phyloP scores from a whole-genome alignment of 2,329 filamentous ascomycete genomes.

The Cytospora piceae region DNA sequence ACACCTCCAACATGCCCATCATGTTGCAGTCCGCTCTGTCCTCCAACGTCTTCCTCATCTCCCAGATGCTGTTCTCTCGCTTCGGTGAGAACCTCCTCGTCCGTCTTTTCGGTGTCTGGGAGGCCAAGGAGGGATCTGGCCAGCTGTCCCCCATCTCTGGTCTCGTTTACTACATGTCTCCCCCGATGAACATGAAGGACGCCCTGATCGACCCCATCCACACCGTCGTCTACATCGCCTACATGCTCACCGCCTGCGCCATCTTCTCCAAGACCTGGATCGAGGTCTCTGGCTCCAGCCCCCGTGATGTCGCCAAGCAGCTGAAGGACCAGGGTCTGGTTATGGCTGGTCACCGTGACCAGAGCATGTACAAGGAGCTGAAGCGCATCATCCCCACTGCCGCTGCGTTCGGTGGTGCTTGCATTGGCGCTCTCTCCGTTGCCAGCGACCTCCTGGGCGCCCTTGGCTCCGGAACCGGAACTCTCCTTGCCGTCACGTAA shows the following conservation, averaged over 20 bases:
- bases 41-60: constrained; percentile 98
- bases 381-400: constrained; percentile 99
- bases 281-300: constrained; percentile 96
- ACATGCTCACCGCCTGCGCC: constrained; percentile 93
- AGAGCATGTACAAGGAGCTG: constrained; percentile 99
- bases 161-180: constrained; percentile 99
- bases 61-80: constrained; percentile 98
- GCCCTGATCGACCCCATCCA: constrained; percentile 96
- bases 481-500: constrained; percentile 97
- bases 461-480: constrained; percentile 95
- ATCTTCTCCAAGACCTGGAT: constrained; percentile 99
- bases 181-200: constrained; percentile 95
- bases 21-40: constrained; percentile 99
- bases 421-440: constrained; percentile 96
- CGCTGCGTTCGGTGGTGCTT: constrained; percentile 96
- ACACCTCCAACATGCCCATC: constrained; percentile 99
- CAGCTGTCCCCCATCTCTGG: constrained; percentile 94
- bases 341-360: constrained; percentile 99
- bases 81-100: constrained; percentile 99
- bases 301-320: constrained; percentile 98
- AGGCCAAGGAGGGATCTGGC: constrained; percentile 92
- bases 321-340: constrained; percentile 99
- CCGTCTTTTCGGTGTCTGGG: constrained; percentile 96
- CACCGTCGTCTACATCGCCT: constrained; percentile 91
- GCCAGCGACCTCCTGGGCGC: constrained; percentile 94